Conservation (phyloP, 208 protist genomes). For the Kentomonas sorsogonicus region DNA sequence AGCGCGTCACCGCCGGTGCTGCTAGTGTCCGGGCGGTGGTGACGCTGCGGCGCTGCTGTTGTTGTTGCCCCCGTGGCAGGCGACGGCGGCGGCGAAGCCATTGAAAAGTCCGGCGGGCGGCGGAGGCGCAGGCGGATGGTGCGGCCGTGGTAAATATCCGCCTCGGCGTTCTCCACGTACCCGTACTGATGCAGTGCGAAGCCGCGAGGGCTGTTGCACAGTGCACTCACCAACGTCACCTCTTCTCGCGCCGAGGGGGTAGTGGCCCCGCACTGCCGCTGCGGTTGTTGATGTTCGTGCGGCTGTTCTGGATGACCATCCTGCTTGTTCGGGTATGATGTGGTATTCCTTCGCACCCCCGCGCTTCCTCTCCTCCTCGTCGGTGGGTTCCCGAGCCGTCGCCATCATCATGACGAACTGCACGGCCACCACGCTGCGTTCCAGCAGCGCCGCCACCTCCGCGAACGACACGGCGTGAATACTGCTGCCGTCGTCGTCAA, state of each 20-base stretch:
- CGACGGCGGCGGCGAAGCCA: no score
- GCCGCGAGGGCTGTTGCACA: constrained; percentile 33
- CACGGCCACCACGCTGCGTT: constrained; percentile 69
- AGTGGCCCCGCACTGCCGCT: neutral
- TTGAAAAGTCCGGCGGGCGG: no score
- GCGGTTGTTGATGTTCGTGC: neutral
- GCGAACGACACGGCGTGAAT: constrained; percentile 15
- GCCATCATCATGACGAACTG: constrained; percentile 19
- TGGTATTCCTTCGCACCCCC: no score
- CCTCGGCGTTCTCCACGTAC: constrained; percentile 70
- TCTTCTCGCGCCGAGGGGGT: no score
- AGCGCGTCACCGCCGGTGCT: no score
- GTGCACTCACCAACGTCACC: constrained; percentile 31
- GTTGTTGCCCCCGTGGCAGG: no score
- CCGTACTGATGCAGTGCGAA: constrained; percentile 76
- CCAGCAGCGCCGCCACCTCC: constrained; percentile 51
- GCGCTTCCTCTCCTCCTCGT: no score
- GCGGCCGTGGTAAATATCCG: constrained; percentile 21
- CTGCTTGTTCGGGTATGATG: no score
- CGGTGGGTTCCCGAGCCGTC: no score
- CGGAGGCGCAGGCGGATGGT: neutral
- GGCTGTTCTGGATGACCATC: constrained; percentile 4
- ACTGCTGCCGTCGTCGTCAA: neutral
- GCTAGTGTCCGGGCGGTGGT: no score
- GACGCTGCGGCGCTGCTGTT: no score